Percentiles rank a stretch among this genome's conserved stretches.
Evolutionary conservation across 495 filamentous ascomycete genomes (phyloP).

Genomic region (Xeromyces bisporus): DNA sequence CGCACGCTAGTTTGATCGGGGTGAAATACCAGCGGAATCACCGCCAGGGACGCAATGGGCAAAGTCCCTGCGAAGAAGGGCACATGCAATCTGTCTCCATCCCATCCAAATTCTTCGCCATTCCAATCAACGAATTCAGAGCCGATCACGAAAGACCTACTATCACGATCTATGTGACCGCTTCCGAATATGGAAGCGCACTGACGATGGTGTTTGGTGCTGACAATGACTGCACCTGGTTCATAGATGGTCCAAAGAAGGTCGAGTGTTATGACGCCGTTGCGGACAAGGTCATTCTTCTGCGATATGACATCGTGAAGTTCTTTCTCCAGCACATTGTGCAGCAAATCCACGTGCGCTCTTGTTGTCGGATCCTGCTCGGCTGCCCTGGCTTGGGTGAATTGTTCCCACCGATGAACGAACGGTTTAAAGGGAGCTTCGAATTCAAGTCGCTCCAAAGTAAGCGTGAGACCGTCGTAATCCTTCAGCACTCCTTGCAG

Average conservation of each 20-base stretch:
- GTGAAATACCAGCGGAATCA: conserved; percentile 42
- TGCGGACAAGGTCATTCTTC: conserved; percentile 38
- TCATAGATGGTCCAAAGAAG: no score
- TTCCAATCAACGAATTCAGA: conserved; percentile 42
- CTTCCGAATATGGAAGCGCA: no score
- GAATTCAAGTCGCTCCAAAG: conserved; percentile 42
- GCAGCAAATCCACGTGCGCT: no score
- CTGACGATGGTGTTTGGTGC: no score
- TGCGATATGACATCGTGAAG: conserved; percentile 37
- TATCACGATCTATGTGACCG: no score
- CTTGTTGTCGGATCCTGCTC: no score
- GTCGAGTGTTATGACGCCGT: conserved; percentile 43
- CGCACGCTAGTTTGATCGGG: conserved; percentile 12
- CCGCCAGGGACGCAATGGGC: conserved; percentile 35
- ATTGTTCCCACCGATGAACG: conserved; percentile 47
- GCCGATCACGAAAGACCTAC: conserved; percentile 39
- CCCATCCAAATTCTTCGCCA: conserved; percentile 40
- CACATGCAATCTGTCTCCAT: conserved; percentile 26
- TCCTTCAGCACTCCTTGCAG: conserved; percentile 37
- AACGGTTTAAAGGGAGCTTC: conserved; percentile 42
- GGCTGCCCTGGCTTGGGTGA: conserved; percentile 31
- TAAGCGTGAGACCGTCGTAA: conserved; percentile 48
- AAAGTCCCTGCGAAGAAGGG: conserved; percentile 36
- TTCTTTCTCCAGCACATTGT: conserved; percentile 42
- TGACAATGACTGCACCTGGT: no score